Base-by-base conservation (phyloP, 495 filamentous ascomycete species). In the Sphaerosporella brunnea region DNA sequence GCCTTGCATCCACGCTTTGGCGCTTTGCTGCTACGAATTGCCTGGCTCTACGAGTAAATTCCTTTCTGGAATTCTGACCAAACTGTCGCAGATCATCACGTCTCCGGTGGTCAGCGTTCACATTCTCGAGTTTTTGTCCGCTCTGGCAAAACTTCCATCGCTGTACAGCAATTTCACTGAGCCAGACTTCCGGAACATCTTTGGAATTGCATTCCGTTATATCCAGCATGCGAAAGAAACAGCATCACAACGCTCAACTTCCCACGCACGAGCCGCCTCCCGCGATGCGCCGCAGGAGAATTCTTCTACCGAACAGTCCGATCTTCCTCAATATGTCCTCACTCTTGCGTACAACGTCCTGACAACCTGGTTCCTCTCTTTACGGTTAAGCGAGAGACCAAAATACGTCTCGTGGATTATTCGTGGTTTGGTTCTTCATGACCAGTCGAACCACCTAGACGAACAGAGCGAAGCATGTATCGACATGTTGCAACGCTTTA, bases 41-140 rank as follows among this genome's bases (percentile, higher is more conserved):
- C 86, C 87, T 20, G 67, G 74, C 23, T 84, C 84, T 23, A 77
- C 85, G 41, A 80, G 77, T 55, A 93, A 84, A 56, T 77, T 77
- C 21, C 65, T 96, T 43, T 79, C 80, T 28, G 77, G 70, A 25
- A 86, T 96, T 47, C 68, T 96, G 34, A 79, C 85, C 56, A 87
- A 79, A 58, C 92, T 96, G 80, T 78, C 87, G 4, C 84, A 88
- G 56, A 84, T 94, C 50, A 93, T 96, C 56, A 95, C 88, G 9
- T 84, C 94, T 56, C 78, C 82, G 2, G 73, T 84, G 38, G 78
- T 94, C 45, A 84, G 87, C 13, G 79, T 95, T 42, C 88, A 96
- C 58, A 90, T 96, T 39, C 68, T 99, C 42, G 92, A 96, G 54
- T 96, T 96, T 56, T 65, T 96, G 25, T 78, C 81, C 7, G 78